Conservation (phyloP, 306 rosid genomes). For the Oemleria cerasiformis region DNA sequence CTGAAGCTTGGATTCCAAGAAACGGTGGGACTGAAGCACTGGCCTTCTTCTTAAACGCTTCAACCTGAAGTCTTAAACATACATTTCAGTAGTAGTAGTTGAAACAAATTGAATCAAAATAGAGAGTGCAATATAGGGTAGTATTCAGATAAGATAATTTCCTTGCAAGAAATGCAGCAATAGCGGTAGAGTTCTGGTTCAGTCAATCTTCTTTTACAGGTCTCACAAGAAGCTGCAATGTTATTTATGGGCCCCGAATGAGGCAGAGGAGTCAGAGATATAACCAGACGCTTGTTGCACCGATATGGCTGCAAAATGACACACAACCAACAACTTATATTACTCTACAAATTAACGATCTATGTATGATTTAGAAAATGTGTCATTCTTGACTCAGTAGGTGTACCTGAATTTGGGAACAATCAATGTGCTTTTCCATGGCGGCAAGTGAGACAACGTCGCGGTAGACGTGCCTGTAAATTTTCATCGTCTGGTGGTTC, state of each 20-base stretch:
- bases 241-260: slow-evolving; percentile 18
- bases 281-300: slow-evolving; percentile 37
- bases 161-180: slow-evolving; percentile 54
- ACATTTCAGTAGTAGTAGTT: no score
- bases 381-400: not conserved
- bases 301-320: slow-evolving; percentile 42
- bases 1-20: slow-evolving; percentile 10
- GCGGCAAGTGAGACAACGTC: slow-evolving; percentile 40
- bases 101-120: no score
- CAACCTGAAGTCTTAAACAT: slow-evolving; percentile 32
- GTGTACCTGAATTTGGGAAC: slow-evolving; percentile 51
- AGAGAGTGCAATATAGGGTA: no score
- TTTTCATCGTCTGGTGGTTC: slow-evolving; percentile 32
- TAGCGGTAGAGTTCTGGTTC: slow-evolving; percentile 31
- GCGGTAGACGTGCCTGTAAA: slow-evolving; percentile 41
- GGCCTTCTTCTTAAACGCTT: slow-evolving; percentile 19
- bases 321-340: no score
- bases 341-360: no score
- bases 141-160: no score
- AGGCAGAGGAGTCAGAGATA: slow-evolving; percentile 43
- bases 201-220: slow-evolving; percentile 33
- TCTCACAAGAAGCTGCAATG: slow-evolving; percentile 26
- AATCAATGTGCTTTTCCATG: slow-evolving; percentile 41
- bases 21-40: slow-evolving; percentile 33
- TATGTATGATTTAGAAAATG: no score